Percentiles rank a stretch among this genome's conserved stretches.
Conservation (phyloP, 805 yeast genomes). For the Candida nanaspora region DNA sequence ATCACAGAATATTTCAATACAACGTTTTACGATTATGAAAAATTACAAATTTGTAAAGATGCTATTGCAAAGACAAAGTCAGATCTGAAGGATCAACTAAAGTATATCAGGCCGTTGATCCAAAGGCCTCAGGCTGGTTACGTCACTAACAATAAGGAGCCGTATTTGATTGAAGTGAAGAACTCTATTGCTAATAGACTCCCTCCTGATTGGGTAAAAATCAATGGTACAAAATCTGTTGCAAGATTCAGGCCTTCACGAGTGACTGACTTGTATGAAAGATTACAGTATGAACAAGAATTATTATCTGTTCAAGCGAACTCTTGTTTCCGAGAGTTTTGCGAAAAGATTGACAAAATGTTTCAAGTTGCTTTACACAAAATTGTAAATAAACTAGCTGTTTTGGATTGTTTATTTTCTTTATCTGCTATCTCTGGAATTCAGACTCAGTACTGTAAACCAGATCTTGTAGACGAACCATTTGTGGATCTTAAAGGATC, state of each 20-base stretch:
- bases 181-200: constrained; percentile 47
- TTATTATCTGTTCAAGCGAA: constrained; percentile 39
- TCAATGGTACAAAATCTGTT: constrained; percentile 60
- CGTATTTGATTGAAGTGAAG: constrained; percentile 71
- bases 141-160: constrained; percentile 52
- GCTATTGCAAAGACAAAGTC: constrained; percentile 38
- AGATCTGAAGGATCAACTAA: constrained; percentile 47
- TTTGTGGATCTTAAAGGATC: constrained; percentile 46
- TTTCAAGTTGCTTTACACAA: constrained; percentile 29
- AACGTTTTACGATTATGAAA: constrained; percentile 31
- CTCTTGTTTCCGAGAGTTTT: constrained; percentile 34
- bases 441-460: constrained; percentile 39
- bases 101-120: constrained; percentile 33
- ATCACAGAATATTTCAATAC: constrained; percentile 32
- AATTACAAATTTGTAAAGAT: constrained; percentile 31
- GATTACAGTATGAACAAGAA: constrained; percentile 56
- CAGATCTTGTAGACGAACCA: constrained; percentile 41
- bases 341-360: constrained; percentile 30
- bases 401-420: constrained; percentile 61
- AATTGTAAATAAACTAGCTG: constrained; percentile 41
- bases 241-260: constrained; percentile 68
- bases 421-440: constrained; percentile 51
- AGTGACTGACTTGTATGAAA: constrained; percentile 41
- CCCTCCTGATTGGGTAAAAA: constrained; percentile 73
- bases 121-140: constrained; percentile 53